Evolutionary conservation across 2,329 filamentous ascomycete genomes (phyloP), one percentile per base, ranked within the genome.

Genomic region (Ceratocystis diversiconidia): DNA sequence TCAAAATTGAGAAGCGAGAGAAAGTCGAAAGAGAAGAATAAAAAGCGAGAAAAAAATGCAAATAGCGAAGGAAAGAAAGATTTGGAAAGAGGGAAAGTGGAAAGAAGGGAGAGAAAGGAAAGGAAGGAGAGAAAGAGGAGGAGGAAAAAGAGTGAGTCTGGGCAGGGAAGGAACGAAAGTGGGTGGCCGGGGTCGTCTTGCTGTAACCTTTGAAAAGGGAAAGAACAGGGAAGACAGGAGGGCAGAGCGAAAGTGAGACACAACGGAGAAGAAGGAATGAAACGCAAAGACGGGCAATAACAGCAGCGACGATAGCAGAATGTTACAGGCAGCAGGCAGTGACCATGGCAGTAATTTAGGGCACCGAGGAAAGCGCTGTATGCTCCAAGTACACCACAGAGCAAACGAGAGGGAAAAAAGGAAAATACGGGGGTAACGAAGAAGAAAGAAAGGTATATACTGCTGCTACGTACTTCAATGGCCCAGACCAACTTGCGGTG

Each of bases 151-250:
- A 61, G 55, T 28, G 44, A 41, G 46, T 44, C 36, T 59, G 25
- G 60, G 32, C 66, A 52, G 50, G 52, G 62, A 67, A 67, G 44
- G 44, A 65, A 32, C 61, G 48, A 66, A 66, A 63, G 50, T 63
- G 52, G 61, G 65, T 62, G 64, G 63, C 63, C 63, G 60, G 63
- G 50, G 55, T 50, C 5, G 63, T 61, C 61, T 65, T 61, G 36
- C 41, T 61, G 48, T 41, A 65, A 65, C 55, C 63, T 46, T 55
- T 52, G 41, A 59, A 61, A 66, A 63, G 36, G 59, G 62, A 57
- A 28, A 55, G 65, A 63, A 44, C 62, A 57, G 30, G 46, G 19
- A 64, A 59, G 48, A 17, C 55, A 61, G 61, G 65, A 65, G 59
- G 59, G 57, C 64, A 64, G 63, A 41, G 25, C 52, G 15, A 19